Evolutionary conservation across 768 basidiomycete species (phyloP), one percentile per base, ranked within the genome.

Genomic region (Lactarius pseudohatsudake): DNA sequence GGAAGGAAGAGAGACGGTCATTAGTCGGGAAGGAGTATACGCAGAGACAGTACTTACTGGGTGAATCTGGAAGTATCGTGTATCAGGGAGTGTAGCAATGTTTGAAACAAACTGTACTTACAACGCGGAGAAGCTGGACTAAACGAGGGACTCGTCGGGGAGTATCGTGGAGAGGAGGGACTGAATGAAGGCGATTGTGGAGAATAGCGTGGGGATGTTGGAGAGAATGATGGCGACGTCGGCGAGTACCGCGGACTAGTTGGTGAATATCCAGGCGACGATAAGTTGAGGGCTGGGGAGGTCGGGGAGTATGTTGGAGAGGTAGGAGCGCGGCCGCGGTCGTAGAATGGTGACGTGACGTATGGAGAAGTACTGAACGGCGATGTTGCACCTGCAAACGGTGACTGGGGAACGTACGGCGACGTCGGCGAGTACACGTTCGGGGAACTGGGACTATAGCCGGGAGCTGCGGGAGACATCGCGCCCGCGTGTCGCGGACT

Each of bases 131-230:
- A 94, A 26, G 90, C 86, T 30, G 91, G 91, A 67, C 89, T 91
- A 79, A 92, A 94, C 0, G 87, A 90, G 0, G 93, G 93, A 73
- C 90, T 92, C 16, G 93, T 90, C 2, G 94, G 94, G 15, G 93
- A 94, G 74, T 92, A 94, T 15, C 89, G 81, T 13, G 93, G 94
- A 26, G 92, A 92, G n/a, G 92, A 88, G 28, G 93, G 93, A 70
- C 91, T 93, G 81, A 94, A 96, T 0, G 90, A 92, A 0, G 95
- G 95, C 3, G 92, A 94, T 13, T 94, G 93, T 1, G 94, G 95
- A 67, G 88, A 90, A 79, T 92, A 96, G 16, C 91, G 90, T 10
- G 95, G 95, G 1, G 92, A 94, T 67, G 94, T 90, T 0, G 94
- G 94, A 3, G 92, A 94, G 81, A 91, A 93, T 26, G 89, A 88